These are phyloP conservation scores for Coemansia sp. DNA, from an alignment of 192 early-diverging fungal species.

Conservation along the genomic window DNA sequence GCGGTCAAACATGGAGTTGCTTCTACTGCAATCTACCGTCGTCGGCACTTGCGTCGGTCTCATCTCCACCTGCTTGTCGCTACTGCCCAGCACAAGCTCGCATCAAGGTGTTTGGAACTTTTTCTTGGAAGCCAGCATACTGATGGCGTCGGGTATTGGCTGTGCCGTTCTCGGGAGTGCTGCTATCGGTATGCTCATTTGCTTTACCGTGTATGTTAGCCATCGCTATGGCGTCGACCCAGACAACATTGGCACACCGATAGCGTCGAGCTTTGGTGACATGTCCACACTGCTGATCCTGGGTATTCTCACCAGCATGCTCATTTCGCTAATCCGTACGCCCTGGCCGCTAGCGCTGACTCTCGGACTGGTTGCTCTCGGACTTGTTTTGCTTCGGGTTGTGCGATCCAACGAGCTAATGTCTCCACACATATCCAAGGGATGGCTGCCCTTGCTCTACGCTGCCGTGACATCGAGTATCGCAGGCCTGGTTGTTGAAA, in stretches of 20 bases:
- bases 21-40: slow-evolving; percentile 69
- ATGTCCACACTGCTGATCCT: slow-evolving; percentile 47
- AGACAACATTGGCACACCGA: slow-evolving; percentile 54
- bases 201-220: slow-evolving; percentile 61
- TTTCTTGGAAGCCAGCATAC: slow-evolving; percentile 23
- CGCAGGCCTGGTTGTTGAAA: slow-evolving; percentile 40
- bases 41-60: slow-evolving; percentile 70
- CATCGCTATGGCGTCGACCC: slow-evolving; percentile 68
- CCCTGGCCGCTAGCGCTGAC: slow-evolving; percentile 46
- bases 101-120: neutral
- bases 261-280: slow-evolving; percentile 51
- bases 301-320: slow-evolving; percentile 7
- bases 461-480: slow-evolving; percentile 70
- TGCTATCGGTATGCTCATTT: slow-evolving; percentile 70
- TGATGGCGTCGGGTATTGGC: slow-evolving; percentile 64
- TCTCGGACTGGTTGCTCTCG: slow-evolving; percentile 44
- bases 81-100: slow-evolving; percentile 2
- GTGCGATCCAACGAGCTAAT: slow-evolving; percentile 63
- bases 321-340: slow-evolving; percentile 7
- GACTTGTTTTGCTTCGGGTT: slow-evolving; percentile 25
- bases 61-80: slow-evolving; percentile 57
- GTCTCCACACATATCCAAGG: slow-evolving; percentile 58
- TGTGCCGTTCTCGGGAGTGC: slow-evolving; percentile 67
- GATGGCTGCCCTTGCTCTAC: slow-evolving; percentile 72
- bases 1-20: slow-evolving; percentile 68